These are phyloP conservation scores for Cruciata laevipes DNA, from an alignment of 257 asterid species.

Conservation along the genomic window DNA sequence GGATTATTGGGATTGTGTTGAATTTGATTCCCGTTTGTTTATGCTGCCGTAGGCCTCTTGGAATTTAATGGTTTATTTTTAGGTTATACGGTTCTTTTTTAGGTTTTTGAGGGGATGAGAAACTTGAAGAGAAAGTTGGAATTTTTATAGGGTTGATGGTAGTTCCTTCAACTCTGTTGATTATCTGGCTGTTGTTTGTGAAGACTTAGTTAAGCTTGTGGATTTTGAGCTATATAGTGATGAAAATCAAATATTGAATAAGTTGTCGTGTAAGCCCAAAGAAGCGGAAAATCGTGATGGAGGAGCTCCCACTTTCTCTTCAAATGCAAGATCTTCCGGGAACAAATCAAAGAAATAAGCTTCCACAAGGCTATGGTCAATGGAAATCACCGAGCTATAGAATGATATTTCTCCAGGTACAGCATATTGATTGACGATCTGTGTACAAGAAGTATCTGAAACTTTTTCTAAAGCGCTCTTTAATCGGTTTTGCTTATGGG, in stretches of 20 bases:
- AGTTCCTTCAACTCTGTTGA: constrained; percentile 15
- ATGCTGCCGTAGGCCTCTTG: constrained; percentile 19
- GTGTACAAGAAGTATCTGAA: no score
- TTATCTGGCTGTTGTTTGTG: constrained; percentile 19
- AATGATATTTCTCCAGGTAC: no score
- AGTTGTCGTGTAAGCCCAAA: constrained; percentile 73
- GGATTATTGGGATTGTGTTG: constrained; percentile 16
- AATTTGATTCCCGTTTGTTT: constrained; percentile 9
- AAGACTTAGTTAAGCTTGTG: constrained; percentile 19
- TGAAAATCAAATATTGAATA: constrained; percentile 70
- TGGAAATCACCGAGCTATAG: no score
- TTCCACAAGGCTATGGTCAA: no score
- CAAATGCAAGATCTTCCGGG: no score
- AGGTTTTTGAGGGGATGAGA: constrained; percentile 20
- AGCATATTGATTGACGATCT: no score
- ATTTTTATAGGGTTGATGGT: constrained; percentile 13
- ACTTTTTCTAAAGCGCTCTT: no score
- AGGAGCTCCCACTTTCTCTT: constrained; percentile 36
- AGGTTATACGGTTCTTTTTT: constrained; percentile 19
- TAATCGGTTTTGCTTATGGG: no score
- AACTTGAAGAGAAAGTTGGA: constrained; percentile 19
- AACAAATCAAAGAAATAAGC: no score
- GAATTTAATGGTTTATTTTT: constrained; percentile 15
- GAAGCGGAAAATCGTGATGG: constrained; percentile 64
- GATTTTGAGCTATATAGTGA: constrained; percentile 28